phyloP scores from a whole-genome alignment of 2,329 filamentous ascomycete genomes.

The Curvularia spicifera region DNA sequence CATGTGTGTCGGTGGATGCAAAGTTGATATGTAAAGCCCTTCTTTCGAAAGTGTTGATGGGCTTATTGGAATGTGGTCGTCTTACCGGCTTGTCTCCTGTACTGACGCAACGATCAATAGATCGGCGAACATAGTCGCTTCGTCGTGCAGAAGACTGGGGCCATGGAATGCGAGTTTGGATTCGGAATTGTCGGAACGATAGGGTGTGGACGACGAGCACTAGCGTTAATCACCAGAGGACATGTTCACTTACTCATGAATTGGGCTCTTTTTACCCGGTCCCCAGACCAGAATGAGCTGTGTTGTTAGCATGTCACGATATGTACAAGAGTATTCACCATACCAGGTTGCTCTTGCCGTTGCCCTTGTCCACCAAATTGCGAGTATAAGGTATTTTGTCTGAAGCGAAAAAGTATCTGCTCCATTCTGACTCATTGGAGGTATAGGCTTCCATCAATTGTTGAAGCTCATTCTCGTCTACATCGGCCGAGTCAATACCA shows the following conservation, averaged over 20 bases:
- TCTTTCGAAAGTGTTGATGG: neutral
- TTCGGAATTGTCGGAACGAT: neutral
- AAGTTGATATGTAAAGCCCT: neutral
- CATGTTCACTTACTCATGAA: slow-evolving; percentile 69
- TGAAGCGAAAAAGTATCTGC: slow-evolving; percentile 76
- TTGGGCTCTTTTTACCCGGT: slow-evolving; percentile 79
- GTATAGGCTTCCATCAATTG: slow-evolving; percentile 76
- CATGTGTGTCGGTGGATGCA: neutral
- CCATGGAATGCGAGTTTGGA: slow-evolving; percentile 1
- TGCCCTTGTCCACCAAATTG: slow-evolving; percentile 89
- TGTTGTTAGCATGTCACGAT: slow-evolving; percentile 13
- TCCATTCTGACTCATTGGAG: slow-evolving; percentile 74
- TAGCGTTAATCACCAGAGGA: slow-evolving; percentile 21
- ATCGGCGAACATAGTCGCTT: slow-evolving; percentile 40
- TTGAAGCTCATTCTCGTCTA: slow-evolving; percentile 75
- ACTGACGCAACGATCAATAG: slow-evolving; percentile 38
- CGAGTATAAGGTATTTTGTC: slow-evolving; percentile 75
- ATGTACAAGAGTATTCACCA: slow-evolving; percentile 35
- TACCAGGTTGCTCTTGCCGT: slow-evolving; percentile 78
- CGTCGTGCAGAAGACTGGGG: slow-evolving; percentile 36
- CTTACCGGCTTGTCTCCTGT: slow-evolving; percentile 38
- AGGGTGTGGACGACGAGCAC: slow-evolving; percentile 10
- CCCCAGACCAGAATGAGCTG: slow-evolving; percentile 90
- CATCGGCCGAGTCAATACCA: slow-evolving; percentile 80
- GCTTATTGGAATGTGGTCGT: slow-evolving; percentile 16